Conservation (phyloP, 495 filamentous ascomycete species). For the Letharia lupina region DNA sequence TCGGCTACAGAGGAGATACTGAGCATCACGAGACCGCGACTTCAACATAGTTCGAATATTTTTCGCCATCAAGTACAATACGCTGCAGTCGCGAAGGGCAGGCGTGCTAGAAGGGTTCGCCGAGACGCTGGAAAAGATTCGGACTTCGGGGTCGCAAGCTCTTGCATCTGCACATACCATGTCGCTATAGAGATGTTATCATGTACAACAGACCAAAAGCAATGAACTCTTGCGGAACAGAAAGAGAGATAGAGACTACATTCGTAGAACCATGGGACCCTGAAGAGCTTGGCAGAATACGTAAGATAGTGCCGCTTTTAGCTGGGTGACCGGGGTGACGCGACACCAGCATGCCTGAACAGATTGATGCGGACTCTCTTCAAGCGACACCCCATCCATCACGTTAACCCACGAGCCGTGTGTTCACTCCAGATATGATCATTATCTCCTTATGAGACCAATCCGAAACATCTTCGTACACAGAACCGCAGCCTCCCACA, state of each 20-base stretch:
- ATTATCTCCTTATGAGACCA: too few relatives aligned
- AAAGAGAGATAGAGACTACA: neutral
- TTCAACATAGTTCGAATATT: neutral
- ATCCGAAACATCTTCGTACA: too few relatives aligned
- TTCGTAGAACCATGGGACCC: neutral
- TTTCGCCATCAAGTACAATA: neutral
- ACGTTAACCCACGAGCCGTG: too few relatives aligned
- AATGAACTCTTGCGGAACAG: neutral
- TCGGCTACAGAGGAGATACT: slow-evolving; percentile 76
- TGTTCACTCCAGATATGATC: too few relatives aligned
- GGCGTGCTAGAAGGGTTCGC: neutral
- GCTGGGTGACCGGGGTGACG: too few relatives aligned
- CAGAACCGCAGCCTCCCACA: too few relatives aligned
- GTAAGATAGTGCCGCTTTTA: too few relatives aligned
- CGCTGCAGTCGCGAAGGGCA: neutral
- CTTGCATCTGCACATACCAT: slow-evolving; percentile 20
- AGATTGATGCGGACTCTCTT: too few relatives aligned
- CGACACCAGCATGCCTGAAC: too few relatives aligned
- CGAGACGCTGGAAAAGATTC: neutral
- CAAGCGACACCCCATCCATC: too few relatives aligned
- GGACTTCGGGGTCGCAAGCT: neutral
- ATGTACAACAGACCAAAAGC: slow-evolving; percentile 25
- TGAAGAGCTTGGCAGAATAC: slow-evolving; percentile 3
- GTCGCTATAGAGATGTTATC: slow-evolving; percentile 18
- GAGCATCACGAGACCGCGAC: slow-evolving; percentile 37